Evolutionary conservation across 2,329 filamentous ascomycete genomes (phyloP), one percentile per base, ranked within the genome.

Genomic region (Lachnellula subtilissima): DNA sequence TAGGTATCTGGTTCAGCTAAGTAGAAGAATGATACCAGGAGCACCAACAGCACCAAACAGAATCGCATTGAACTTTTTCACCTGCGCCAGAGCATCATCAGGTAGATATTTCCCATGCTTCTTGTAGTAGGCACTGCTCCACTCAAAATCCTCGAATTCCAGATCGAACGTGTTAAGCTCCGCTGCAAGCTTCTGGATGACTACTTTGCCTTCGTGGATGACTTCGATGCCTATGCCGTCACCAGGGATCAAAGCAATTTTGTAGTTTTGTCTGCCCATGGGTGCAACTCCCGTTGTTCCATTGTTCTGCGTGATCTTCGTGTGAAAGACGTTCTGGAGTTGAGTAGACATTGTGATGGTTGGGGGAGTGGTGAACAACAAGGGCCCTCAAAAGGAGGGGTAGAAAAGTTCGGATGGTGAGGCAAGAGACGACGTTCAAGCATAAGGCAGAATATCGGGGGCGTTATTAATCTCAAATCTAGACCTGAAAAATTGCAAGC

Each of bases 221-320:
- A 87, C 83, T 67, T 87, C 83, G 2, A 76, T 75, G 28, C 84
- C 83, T 50, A 87, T 86, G 25, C 84, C 82, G 66, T 87, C 82
- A 14, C 81, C 82, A 7, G 84, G 79, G 58, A 87, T 84, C 23
- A 82, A 79, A 55, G 83, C 79, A 60, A 85, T 80, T 63, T 73
- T 75, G 67, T 81, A 80, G 15, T 11, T 47, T 47, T 40, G 47
- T 12, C 49, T 32, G 22, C 49, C 48, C 37, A 42, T 23, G 4
- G 53, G 35, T 22, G 17, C 48, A 36, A 45, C 46, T 14, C 48
- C 42, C 9, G 43, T 49, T 6, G 42, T 48, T 4, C 50, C 50
- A 25, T 52, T 48, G 22, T 50, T 46, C 6, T 39, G 19, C 35
- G 48, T 39, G 17, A 47, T 47, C 1, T 5, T 25, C 3, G 45